Base-by-base conservation (phyloP, 2,329 filamentous ascomycete species). In the Xylariaceae sp. region DNA sequence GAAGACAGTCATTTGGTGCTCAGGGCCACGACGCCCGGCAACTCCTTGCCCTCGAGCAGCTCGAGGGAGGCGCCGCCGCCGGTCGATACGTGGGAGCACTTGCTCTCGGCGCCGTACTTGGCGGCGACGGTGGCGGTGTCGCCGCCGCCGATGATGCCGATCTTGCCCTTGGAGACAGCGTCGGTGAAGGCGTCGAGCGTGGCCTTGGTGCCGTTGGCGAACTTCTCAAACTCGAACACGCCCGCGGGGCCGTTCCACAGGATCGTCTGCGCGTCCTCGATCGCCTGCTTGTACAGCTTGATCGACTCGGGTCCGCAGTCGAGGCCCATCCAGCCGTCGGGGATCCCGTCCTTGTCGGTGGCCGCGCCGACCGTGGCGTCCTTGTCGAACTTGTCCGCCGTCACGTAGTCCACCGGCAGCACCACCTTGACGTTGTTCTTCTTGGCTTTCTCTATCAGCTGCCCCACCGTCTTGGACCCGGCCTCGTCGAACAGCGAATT, bases 201-300 rank as follows among this genome's bases (percentile, higher is more conserved):
- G 60, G 86, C 83, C 85, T 96, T 96, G 71, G 95, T 99, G 68
- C 91, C 95, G 61, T 82, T 88, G 71, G 93, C 91, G 75, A 99
- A 99, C 73, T 90, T 89, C 60, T 97, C 91, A 72, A 98, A 89
- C 85, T 99, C 95, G 70, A 99, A 99, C 67, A 99, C 95, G 76
- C 95, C 95, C 16, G 93, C 88, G 52, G 95, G 95, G 54, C 95
- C 95, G 82, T 99, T 99, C 95, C 95, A 99, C 63, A 99, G 89
- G 75, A 99, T 97, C 54, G 95, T 99, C 84, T 97, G 87, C 64
- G 93, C 86, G 70, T 93, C 87, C 65, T 83, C 82, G 67, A 99
- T 98, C 66, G 93, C 87, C 73, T 89, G 81, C 82, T 93, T 87
- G 87, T 90, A 98, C 54, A 96, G 84, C 80, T 92, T 85, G 70